A percentile compares a stretch with the other conserved stretches of the same genome.
phyloP scores from a whole-genome alignment of 192 early-diverging fungal species.

The Gigaspora rosea region DNA sequence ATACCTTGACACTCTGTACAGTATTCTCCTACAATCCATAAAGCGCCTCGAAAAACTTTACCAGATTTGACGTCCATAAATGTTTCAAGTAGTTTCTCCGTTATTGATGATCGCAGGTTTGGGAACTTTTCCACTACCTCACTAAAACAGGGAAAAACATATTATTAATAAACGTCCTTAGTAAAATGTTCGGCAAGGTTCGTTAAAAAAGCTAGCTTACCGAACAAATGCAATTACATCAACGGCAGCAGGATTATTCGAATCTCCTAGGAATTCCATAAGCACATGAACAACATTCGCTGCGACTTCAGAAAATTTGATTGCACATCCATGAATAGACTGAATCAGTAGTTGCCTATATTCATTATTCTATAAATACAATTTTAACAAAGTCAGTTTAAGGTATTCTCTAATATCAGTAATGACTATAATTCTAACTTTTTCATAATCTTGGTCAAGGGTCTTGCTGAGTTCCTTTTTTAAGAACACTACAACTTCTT shows the following conservation, averaged over 20 bases:
- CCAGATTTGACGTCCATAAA: conserved; percentile 90
- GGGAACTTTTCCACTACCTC: conserved; percentile 98
- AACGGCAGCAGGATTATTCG: conserved; percentile 84
- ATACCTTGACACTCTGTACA: conserved; percentile 59
- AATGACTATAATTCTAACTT: conserved; percentile 42
- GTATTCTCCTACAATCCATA: conserved; percentile 99
- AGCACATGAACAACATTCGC: conserved; percentile 94
- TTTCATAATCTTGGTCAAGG: conserved; percentile 87
- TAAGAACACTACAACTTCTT: conserved; percentile 88
- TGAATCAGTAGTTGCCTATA: conserved; percentile 96
- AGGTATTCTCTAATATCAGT: too few species aligned
- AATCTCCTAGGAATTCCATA: conserved; percentile 93
- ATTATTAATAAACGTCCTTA: not conserved
- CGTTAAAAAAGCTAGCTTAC: conserved; percentile 36
- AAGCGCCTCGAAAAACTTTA: conserved; percentile 91
- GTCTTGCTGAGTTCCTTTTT: conserved; percentile 97
- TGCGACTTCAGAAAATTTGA: conserved; percentile 94
- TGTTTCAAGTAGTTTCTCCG: conserved; percentile 76
- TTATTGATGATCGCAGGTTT: conserved; percentile 78
- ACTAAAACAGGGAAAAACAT: conserved; percentile 26
- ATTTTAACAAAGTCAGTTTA: too few species aligned
- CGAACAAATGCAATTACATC: conserved; percentile 98
- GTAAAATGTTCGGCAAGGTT: not conserved
- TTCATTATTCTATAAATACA: conserved; percentile 69
- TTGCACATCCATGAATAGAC: conserved; percentile 93